Evolutionary conservation across 2,329 filamentous ascomycete species (phyloP).

Genomic region (Pseudocercospora ulei): DNA sequence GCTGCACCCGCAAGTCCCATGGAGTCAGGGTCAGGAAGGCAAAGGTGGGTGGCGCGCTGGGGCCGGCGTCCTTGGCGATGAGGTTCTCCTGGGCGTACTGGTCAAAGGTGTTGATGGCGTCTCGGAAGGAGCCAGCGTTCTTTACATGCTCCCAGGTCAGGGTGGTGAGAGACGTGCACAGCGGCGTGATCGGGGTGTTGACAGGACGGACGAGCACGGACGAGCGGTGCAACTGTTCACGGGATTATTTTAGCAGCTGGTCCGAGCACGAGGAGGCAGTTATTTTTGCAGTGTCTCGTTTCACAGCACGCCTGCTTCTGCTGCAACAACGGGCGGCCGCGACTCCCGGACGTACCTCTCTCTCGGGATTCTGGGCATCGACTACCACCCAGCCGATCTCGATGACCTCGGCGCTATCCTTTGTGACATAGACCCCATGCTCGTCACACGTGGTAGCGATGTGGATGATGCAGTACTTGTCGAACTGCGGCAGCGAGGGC

Average conservation of each 20-base stretch:
- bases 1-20: conserved; percentile 95
- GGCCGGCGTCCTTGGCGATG: conserved; percentile 65
- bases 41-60: conserved; percentile 53
- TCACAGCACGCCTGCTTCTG: conserved; percentile 20
- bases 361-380: conserved; percentile 30
- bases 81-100: conserved; percentile 87
- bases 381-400: conserved; percentile 92
- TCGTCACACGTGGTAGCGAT: conserved; percentile 98
- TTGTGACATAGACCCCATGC: conserved; percentile 97
- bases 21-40: conserved; percentile 97
- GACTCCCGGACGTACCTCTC: conserved; percentile 30
- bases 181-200: conserved; percentile 95
- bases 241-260: conserved; percentile 23
- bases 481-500: conserved; percentile 45
- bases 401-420: conserved; percentile 98
- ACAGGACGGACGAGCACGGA: conserved; percentile 95
- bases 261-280: conserved; percentile 12
- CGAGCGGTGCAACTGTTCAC: conserved; percentile 71
- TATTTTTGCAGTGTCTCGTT: conserved; percentile 23
- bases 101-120: conserved; percentile 92
- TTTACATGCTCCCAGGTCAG: conserved; percentile 98
- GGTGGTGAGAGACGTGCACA: conserved; percentile 96
- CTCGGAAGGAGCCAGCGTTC: conserved; percentile 91
- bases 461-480: conserved; percentile 96
- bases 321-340: conserved; percentile 16